Conservation (phyloP, 805 yeast genomes). For the Priceomyces fermenticarens region DNA sequence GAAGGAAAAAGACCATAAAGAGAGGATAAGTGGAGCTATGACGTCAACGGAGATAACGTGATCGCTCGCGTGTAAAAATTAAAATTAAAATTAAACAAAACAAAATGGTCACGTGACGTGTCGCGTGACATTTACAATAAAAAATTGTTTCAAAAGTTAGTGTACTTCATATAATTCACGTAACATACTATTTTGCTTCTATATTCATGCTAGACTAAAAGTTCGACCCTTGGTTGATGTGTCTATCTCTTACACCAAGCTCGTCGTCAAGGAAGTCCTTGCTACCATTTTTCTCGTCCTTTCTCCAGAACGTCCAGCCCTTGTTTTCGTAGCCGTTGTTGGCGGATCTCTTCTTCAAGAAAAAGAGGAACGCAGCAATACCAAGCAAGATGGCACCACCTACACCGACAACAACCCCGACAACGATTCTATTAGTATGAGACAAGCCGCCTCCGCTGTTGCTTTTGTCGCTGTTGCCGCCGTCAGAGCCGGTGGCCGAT, state of each 20-base stretch:
- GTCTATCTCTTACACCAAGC: slow-evolving; percentile 46
- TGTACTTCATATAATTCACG: too few species aligned
- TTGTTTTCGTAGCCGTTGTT: slow-evolving; percentile 26
- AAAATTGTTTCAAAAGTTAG: too few species aligned
- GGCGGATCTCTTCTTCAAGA: slow-evolving; percentile 29
- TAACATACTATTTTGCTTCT: too few species aligned
- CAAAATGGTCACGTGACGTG: too few species aligned
- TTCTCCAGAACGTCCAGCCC: slow-evolving; percentile 50
- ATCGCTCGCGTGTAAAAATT: too few species aligned
- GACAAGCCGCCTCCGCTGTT: slow-evolving; percentile 31
- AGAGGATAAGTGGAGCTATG: too few species aligned
- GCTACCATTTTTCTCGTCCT: slow-evolving; percentile 38
- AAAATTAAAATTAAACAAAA: too few species aligned
- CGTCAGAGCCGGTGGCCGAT: slow-evolving; percentile 12
- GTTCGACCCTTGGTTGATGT: slow-evolving; percentile 46
- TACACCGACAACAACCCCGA: slow-evolving; percentile 47
- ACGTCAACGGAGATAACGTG: too few species aligned
- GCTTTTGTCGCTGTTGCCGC: slow-evolving; percentile 6
- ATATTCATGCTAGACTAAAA: slow-evolving; percentile 12
- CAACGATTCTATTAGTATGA: slow-evolving; percentile 40
- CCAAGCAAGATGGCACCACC: slow-evolving; percentile 42
- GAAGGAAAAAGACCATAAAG: too few species aligned
- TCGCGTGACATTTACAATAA: too few species aligned
- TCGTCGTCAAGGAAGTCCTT: slow-evolving; percentile 44
- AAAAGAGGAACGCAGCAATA: slow-evolving; percentile 30